Conservation (phyloP, 2,329 filamentous ascomycete species). For the Aspergillus chevalieri region DNA sequence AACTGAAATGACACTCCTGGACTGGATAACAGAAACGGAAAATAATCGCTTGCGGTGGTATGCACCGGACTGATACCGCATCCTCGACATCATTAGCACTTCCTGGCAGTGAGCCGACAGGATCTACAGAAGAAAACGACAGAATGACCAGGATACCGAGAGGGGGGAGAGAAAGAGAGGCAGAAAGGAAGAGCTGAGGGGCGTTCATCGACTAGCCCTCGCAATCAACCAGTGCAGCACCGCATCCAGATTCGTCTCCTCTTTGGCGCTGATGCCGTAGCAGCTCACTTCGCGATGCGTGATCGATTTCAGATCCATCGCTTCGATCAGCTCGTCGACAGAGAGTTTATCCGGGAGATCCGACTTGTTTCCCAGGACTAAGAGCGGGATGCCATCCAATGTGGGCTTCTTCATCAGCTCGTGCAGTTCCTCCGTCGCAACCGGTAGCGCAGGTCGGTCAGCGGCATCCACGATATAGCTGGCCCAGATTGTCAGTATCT, state of each 20-base stretch:
- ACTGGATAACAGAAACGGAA: too few species aligned
- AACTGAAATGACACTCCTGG: too few species aligned
- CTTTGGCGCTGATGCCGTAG: constrained; percentile 97
- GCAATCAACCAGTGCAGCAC: constrained; percentile 96
- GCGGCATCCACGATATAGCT: constrained; percentile 96
- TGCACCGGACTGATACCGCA: too few species aligned
- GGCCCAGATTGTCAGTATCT: constrained; percentile 8
- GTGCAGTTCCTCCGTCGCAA: constrained; percentile 89
- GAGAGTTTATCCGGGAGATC: constrained; percentile 85
- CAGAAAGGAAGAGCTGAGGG: background rate
- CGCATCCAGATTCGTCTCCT: constrained; percentile 96
- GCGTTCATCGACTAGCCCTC: constrained; percentile 62
- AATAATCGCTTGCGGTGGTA: too few species aligned
- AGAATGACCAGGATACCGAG: background rate
- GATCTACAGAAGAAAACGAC: background rate
- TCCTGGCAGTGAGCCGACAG: too few species aligned
- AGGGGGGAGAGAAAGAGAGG: background rate
- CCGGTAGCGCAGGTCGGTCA: constrained; percentile 70
- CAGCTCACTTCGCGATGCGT: constrained; percentile 92
- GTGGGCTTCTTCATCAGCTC: constrained; percentile 77
- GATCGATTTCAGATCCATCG: constrained; percentile 81
- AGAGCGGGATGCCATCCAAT: constrained; percentile 80
- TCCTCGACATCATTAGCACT: too few species aligned
- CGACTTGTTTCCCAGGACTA: constrained; percentile 95
- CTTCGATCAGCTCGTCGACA: constrained; percentile 92